These are phyloP conservation scores for Candida albicans DNA, from an alignment of 1,139 yeast genomes.

Conservation along the genomic window DNA sequence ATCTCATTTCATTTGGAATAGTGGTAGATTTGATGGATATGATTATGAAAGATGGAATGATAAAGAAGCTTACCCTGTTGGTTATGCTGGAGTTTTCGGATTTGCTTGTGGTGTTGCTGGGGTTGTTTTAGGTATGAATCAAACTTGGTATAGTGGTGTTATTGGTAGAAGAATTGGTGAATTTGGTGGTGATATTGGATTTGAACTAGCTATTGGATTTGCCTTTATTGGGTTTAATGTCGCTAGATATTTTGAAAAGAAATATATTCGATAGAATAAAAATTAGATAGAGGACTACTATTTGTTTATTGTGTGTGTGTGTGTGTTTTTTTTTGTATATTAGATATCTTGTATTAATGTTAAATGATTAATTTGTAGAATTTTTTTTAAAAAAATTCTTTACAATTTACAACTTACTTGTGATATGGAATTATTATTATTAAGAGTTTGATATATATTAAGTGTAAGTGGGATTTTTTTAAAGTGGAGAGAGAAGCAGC, in stretches of 20 bases:
- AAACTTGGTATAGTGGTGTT: conserved; percentile 78
- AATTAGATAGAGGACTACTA: too few species aligned
- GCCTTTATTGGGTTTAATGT: conserved; percentile 63
- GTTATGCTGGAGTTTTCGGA: conserved; percentile 74
- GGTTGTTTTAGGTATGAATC: conserved; percentile 82
- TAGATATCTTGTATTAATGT: too few species aligned
- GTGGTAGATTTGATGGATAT: conserved; percentile 58
- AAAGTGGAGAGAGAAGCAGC: too few species aligned
- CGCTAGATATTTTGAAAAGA: conserved; percentile 68
- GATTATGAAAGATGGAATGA: conserved; percentile 63
- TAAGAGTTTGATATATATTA: too few species aligned
- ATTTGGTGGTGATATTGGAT: conserved; percentile 84
- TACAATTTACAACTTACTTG: too few species aligned
- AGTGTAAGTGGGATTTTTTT: too few species aligned
- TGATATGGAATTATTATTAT: too few species aligned
- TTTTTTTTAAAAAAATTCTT: too few species aligned
- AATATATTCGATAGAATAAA: conserved; percentile 48
- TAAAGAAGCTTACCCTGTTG: conserved; percentile 61
- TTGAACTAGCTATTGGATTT: conserved; percentile 73
- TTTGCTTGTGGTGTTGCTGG: conserved; percentile 86
- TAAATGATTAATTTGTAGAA: too few species aligned
- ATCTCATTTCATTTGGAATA: conserved; percentile 78
- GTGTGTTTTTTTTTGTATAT: too few species aligned
- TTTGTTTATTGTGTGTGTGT: too few species aligned
- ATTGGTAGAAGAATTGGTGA: conserved; percentile 62